These are phyloP conservation scores for Candida mattraensis DNA, from an alignment of 805 yeast genomes.

Conservation along the genomic window DNA sequence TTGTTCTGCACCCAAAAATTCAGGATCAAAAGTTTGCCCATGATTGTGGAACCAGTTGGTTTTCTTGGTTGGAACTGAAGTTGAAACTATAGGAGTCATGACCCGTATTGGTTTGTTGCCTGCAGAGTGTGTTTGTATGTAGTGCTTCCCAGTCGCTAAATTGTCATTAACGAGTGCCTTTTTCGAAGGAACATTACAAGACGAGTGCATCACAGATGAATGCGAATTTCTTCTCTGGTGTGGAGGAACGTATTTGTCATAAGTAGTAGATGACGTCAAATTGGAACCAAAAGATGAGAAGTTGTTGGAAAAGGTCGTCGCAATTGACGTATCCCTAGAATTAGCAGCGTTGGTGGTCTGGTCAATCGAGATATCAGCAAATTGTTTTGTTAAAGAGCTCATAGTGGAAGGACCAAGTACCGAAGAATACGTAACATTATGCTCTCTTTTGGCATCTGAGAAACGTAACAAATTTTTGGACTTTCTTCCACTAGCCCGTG, in stretches of 20 bases:
- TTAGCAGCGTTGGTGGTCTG: conserved; percentile 4
- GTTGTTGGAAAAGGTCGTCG: conserved; percentile 27
- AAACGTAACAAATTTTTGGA: conserved; percentile 2
- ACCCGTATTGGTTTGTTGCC: conserved; percentile 22
- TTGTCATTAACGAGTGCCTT: conserved; percentile 15
- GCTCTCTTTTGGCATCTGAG: conserved; percentile 16
- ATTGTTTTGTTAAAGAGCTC: conserved; percentile 18
- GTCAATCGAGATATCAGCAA: conserved; percentile 16
- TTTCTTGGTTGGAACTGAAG: conserved; percentile 38
- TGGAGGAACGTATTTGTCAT: conserved; percentile 48
- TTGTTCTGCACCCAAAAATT: conserved; percentile 2
- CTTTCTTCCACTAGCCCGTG: conserved; percentile 4
- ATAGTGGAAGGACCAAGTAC: conserved; percentile 18
- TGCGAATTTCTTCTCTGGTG: conserved; percentile 47
- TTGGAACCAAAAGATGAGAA: conserved; percentile 28
- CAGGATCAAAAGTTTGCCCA: conserved; percentile 3
- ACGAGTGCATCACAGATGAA: conserved; percentile 24
- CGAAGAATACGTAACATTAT: conserved; percentile 25
- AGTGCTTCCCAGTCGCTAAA: conserved; percentile 7
- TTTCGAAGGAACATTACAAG: conserved; percentile 19
- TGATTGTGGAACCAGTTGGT: conserved; percentile 33
- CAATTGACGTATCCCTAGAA: conserved; percentile 29
- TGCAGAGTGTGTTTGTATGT: conserved; percentile 11
- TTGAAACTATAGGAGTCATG: conserved; percentile 28
- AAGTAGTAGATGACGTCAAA: conserved; percentile 17